Evolutionary conservation across 495 filamentous ascomycete genomes (phyloP), one percentile per base, ranked within the genome.

Genomic region (Pseudevernia furfuracea): DNA sequence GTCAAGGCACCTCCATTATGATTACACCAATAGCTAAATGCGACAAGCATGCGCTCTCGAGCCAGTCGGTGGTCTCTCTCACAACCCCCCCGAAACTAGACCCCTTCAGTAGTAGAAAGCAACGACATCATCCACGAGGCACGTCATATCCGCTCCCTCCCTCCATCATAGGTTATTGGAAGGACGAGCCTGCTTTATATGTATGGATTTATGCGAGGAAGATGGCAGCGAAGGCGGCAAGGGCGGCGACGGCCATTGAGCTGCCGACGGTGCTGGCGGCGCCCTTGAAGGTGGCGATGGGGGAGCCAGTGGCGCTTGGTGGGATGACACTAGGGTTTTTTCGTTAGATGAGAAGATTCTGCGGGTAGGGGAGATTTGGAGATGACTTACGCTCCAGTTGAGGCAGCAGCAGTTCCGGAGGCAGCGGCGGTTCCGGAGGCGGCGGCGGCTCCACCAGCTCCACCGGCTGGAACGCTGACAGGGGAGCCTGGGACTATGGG

Each of bases 221-320:
- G 76, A 81, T 73, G 72, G 80, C 81, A 52, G 78, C 79, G 62
- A 73, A 72, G 67, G 79, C 80, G 65, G 80, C 79, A 34, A 72
- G 72, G 74, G 76, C 78, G 65, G 80, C 78, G 71, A 80, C 74
- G 70, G 71, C 72, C 70, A 82, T 73, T 56, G 78, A 81, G 76
- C 74, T 73, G 72, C 73, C 72, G 69, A 81, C 59, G 68, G 78
- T 70, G 76, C 71, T 76, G 66, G 76, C 79, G 57, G 79, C 79
- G 70, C 77, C 79, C 68, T 75, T 79, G 78, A 75, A 81, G 67
- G 70, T 66, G 62, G 79, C 67, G 66, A 75, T 71, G 38, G 74
- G 67, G 17, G 69, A 66, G 56, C 57, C 48, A 39, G 66, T 68
- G 52, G 70, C 28, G 66, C 14, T 46, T 32, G 39, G 56, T 9